phyloP scores from a whole-genome alignment of 2,329 filamentous ascomycete genomes.

The Bipolaris sorokiniana region DNA sequence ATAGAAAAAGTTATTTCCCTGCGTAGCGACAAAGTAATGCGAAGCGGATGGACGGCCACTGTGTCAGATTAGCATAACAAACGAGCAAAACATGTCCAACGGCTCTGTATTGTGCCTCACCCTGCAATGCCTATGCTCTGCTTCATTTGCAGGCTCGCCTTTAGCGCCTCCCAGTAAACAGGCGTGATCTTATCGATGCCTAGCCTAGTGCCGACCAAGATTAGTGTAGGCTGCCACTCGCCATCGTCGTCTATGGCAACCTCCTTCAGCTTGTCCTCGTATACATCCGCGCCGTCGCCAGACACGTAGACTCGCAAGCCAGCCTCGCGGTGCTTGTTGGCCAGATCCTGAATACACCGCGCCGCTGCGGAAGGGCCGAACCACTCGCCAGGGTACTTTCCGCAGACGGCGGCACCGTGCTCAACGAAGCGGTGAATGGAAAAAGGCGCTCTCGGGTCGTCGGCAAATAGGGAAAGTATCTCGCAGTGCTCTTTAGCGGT shows the following conservation, averaged over 20 bases:
- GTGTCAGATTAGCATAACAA: constrained; percentile 15
- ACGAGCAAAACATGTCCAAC: background rate
- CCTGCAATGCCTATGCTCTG: constrained; percentile 97
- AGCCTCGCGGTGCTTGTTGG: constrained; percentile 66
- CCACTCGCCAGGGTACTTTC: constrained; percentile 96
- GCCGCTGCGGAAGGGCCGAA: constrained; percentile 98
- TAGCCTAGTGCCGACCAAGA: constrained; percentile 85
- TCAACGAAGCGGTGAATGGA: constrained; percentile 94
- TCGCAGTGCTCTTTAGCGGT: constrained; percentile 65
- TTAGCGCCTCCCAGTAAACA: constrained; percentile 94
- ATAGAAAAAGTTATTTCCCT: constrained; percentile 86
- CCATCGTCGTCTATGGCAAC: constrained; percentile 72
- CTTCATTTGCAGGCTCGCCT: constrained; percentile 79
- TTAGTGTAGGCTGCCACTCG: constrained; percentile 79
- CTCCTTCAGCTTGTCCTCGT: constrained; percentile 84
- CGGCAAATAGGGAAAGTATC: constrained; percentile 83
- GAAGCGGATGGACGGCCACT: constrained; percentile 92
- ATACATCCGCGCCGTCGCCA: constrained; percentile 88
- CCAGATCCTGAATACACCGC: constrained; percentile 85
- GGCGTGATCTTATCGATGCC: constrained; percentile 94
- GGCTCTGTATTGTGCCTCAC: constrained; percentile 57
- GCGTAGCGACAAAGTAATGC: constrained; percentile 75
- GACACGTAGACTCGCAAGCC: constrained; percentile 84
- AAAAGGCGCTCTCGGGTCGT: constrained; percentile 83
- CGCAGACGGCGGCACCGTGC: constrained; percentile 84